Evolutionary conservation across 164 flowering plant species (phyloP).

Genomic region (Vitis vinifera): ASM3070453v1 NC_081822.1:1339001-1339500

Average conservation of each 20-base stretch:
- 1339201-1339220: background rate
- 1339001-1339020: slow-evolving; percentile 63
- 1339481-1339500: slow-evolving; percentile 50
- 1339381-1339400: slow-evolving; percentile 42
- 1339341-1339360: slow-evolving; percentile 50
- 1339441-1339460: slow-evolving; percentile 69
- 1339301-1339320: slow-evolving; percentile 7
- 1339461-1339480: slow-evolving; percentile 67
- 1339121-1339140: slow-evolving; percentile 80
- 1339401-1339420: slow-evolving; percentile 38
- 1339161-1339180: slow-evolving; percentile 11
- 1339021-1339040: slow-evolving; percentile 49
- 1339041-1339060: slow-evolving; percentile 44
- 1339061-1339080: slow-evolving; percentile 73
- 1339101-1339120: slow-evolving; percentile 63
- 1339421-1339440: slow-evolving; percentile 74
- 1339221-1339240: background rate
- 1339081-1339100: slow-evolving; percentile 66
- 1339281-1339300: background rate
- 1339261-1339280: too few species aligned
- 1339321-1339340: slow-evolving; percentile 24
- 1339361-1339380: slow-evolving; percentile 28
- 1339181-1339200: background rate
- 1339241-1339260: too few species aligned
- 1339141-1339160: slow-evolving; percentile 69